Base-by-base conservation (phyloP, 2,329 filamentous ascomycete genomes). In the Aureobasidium vineae region DNA sequence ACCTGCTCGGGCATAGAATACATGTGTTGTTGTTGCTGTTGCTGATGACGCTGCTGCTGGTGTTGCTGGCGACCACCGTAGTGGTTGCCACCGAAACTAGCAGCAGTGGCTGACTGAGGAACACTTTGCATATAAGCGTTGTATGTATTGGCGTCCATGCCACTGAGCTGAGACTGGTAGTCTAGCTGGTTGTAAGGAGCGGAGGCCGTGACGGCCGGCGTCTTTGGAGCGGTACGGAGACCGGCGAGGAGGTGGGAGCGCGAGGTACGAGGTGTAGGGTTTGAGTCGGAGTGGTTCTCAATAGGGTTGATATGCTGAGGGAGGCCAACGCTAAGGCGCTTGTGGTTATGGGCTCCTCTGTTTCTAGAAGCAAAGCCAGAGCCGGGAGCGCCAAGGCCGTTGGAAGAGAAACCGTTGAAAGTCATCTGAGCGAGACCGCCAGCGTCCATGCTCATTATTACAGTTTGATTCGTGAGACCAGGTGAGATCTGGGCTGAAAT, bases 351-450 rank as follows among this genome's bases (percentile, higher is more conserved):
- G 70, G 52, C 52, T 75, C 91, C 87, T 71, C 91, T 90, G 75
- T 96, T 91, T 72, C 95, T 89, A 73, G 93, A 94, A 70, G 91
- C 92, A 75, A 97, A 90, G 74, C 92, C 91, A 71, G 90, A 87
- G 69, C 86, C 83, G 63, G 92, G 90, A 81, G 91, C 87, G 75
- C 88, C 87, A 73, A 97, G 84, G 73, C 87, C 88, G 76, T 86
- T 83, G 78, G 89, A 84, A 77, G 85, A 81, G 78, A 90, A 90
- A 65, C 70, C 71, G 84, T 88, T 91, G 84, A 92, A 94, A 83
- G 92, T 91, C 94, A 98, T 98, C 86, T 96, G 92, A 95, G 92
- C 90, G 84, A 97, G 91, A 95, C 92, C 92, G 86, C 94, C 94
- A 87, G 94, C 89, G 94, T 97, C 90, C 89, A 96, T 89, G 79